phyloP scores from a whole-genome alignment of 164 flowering plant species.

The Nymphaea thermarum region DNA sequence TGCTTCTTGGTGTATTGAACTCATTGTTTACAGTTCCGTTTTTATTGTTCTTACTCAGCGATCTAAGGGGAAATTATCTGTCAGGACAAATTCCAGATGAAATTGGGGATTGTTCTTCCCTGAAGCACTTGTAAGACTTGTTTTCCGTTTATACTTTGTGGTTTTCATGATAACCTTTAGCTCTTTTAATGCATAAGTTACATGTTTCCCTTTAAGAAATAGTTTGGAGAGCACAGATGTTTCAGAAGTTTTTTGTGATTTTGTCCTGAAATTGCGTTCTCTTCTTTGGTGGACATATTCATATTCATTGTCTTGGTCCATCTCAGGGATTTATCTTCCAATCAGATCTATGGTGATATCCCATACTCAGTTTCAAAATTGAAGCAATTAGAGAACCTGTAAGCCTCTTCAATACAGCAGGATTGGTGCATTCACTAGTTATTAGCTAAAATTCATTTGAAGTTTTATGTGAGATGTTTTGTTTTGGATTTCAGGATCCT shows the following conservation, averaged over 20 bases:
- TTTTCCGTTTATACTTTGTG: neutral
- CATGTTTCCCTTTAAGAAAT: neutral
- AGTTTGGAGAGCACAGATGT: neutral
- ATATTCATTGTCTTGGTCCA: neutral
- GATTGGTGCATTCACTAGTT: neutral
- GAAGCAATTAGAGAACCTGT: slow-evolving; percentile 64
- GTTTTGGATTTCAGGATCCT: slow-evolving; percentile 25
- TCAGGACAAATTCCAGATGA: slow-evolving; percentile 86
- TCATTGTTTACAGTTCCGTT: neutral
- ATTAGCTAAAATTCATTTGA: too few species aligned
- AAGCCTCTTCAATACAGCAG: slow-evolving; percentile 13
- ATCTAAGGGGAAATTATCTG: slow-evolving; percentile 49
- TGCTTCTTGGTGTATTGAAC: neutral
- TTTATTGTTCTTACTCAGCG: slow-evolving; percentile 26
- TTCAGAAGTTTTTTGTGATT: neutral
- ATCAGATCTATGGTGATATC: slow-evolving; percentile 61
- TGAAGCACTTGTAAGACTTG: slow-evolving; percentile 46
- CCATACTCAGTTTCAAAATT: slow-evolving; percentile 84
- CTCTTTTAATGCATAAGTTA: neutral
- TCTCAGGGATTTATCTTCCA: slow-evolving; percentile 66
- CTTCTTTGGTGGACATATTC: neutral
- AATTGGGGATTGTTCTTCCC: slow-evolving; percentile 62
- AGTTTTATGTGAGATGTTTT: neutral
- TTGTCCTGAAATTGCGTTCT: neutral
- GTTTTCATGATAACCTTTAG: too few species aligned